phyloP scores from a whole-genome alignment of 768 basidiomycete genomes.

The Mycena pura region DNA sequence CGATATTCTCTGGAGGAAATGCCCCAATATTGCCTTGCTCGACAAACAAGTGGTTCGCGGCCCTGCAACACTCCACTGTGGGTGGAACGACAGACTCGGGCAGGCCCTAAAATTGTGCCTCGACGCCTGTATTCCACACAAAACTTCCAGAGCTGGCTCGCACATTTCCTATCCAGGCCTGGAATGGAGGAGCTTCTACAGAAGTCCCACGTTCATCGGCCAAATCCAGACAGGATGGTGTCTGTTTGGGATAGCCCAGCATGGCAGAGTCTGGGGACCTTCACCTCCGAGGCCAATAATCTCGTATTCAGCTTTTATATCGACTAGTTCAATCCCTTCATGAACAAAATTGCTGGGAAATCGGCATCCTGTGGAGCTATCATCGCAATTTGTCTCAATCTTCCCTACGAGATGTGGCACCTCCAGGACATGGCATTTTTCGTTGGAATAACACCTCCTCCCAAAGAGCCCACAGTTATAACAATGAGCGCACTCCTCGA shows the following conservation, averaged over 20 bases:
- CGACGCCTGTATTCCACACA: slow-evolving; percentile 13
- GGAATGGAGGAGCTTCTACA: slow-evolving; percentile 14
- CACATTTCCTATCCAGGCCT: slow-evolving; percentile 11
- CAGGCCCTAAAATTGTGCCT: slow-evolving; percentile 8
- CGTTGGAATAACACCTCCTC: slow-evolving; percentile 24
- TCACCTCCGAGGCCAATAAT: slow-evolving; percentile 10
- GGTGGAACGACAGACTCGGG: slow-evolving; percentile 10
- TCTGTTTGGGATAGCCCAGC: slow-evolving; percentile 18
- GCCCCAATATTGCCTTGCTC: slow-evolving; percentile 9
- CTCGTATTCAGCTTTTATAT: not conserved
- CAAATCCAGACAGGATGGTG: not conserved
- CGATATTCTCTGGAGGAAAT: slow-evolving; percentile 4
- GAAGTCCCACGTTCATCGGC: slow-evolving; percentile 1
- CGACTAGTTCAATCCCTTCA: slow-evolving; percentile 30
- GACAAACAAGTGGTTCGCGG: not conserved
- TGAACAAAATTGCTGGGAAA: slow-evolving; percentile 27
- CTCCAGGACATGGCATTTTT: slow-evolving; percentile 26
- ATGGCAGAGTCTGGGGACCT: slow-evolving; percentile 15
- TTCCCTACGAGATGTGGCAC: slow-evolving; percentile 29
- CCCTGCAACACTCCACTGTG: slow-evolving; percentile 11
- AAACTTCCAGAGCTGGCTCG: slow-evolving; percentile 6
- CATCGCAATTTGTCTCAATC: slow-evolving; percentile 33
- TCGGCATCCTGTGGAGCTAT: slow-evolving; percentile 10
- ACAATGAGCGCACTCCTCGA: slow-evolving; percentile 6
- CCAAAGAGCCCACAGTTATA: not conserved